Evolutionary conservation across 192 early-diverging fungal genomes (phyloP).

Genomic region (Haplosporangium gracile): DNA sequence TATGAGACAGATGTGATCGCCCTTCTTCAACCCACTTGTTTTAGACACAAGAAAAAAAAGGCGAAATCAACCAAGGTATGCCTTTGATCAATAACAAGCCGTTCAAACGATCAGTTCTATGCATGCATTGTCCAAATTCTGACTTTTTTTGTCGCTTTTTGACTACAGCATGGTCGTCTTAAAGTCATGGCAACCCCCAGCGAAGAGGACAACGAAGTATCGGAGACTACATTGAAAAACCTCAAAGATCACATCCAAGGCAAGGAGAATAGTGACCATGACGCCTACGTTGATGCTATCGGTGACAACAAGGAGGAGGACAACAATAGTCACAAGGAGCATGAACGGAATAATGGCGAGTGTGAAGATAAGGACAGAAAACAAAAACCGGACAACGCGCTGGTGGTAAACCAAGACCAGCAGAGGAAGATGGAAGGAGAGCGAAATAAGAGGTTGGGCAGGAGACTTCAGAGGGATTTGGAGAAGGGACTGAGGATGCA

Average conservation of each 20-base stretch:
- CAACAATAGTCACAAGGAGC: not conserved
- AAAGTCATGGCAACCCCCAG: too few species aligned
- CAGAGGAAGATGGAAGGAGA: not conserved
- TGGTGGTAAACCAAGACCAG: not conserved
- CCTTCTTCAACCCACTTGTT: not conserved
- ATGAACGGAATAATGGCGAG: not conserved
- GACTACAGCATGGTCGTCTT: not conserved
- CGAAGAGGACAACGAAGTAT: not conserved
- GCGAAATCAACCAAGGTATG: not conserved
- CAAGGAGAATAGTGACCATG: not conserved
- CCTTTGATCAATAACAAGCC: not conserved
- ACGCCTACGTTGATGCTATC: not conserved
- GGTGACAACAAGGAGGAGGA: not conserved
- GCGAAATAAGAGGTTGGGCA: not conserved
- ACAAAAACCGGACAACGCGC: not conserved
- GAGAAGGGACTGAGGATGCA: not conserved
- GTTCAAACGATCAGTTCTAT: not conserved
- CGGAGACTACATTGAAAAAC: not conserved
- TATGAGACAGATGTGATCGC: not conserved
- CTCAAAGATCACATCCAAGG: not conserved
- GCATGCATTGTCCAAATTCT: not conserved
- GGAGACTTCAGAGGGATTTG: not conserved
- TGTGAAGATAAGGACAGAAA: not conserved
- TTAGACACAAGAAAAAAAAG: not conserved
- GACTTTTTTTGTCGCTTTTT: not conserved